Percentiles rank a stretch among this genome's conserved stretches.
Conservation (phyloP, 495 filamentous ascomycete genomes). For the Mytilinidion resinicola region DNA sequence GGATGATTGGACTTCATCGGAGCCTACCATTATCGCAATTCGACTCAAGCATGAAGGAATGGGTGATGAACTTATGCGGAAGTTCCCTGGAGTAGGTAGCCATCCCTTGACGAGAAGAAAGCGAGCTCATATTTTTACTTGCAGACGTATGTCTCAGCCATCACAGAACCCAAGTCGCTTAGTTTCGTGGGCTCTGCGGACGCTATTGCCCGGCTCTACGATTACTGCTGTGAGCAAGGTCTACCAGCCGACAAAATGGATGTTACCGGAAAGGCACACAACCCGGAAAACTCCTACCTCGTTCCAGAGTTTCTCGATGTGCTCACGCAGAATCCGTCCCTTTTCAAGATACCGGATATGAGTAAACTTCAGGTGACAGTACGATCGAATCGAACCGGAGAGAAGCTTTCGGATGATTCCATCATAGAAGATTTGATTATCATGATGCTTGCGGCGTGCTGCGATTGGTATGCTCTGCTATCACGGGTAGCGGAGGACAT, state of each 20-base stretch:
- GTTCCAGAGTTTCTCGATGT: neutral
- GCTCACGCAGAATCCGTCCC: no score
- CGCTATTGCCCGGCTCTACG: neutral
- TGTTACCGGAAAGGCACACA: slow-evolving; percentile 1
- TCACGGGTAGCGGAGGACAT: neutral
- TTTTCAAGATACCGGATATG: neutral
- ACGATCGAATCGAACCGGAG: neutral
- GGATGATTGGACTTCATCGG: neutral
- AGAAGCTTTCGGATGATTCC: neutral
- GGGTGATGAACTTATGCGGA: slow-evolving; percentile 4
- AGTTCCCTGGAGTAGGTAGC: neutral
- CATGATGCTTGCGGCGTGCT: neutral
- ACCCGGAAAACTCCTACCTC: neutral
- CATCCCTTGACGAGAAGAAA: neutral
- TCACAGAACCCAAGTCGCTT: neutral
- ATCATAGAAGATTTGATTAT: neutral
- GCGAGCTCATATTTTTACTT: neutral
- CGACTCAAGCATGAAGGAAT: neutral
- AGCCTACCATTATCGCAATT: neutral
- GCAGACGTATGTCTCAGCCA: slow-evolving; percentile 5
- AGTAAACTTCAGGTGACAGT: neutral
- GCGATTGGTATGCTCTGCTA: neutral
- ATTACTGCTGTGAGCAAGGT: neutral
- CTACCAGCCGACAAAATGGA: neutral
- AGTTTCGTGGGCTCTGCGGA: neutral